Evolutionary conservation across 345 rosid species (phyloP), one percentile per base, ranked within the genome.

Genomic region (Acer saccharum): DNA sequence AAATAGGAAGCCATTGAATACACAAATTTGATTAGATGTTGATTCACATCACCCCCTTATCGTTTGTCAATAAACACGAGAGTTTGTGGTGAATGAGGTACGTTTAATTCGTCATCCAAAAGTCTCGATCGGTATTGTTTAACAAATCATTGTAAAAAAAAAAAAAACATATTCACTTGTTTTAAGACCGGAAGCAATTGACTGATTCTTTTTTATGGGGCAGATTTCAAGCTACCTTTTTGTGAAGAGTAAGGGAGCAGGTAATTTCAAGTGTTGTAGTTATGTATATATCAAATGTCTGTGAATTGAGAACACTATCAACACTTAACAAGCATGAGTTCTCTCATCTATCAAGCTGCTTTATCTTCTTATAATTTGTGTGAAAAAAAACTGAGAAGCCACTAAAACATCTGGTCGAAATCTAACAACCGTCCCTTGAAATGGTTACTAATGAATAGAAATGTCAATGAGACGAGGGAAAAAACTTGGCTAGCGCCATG

Each of bases 221-320:
- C 81, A 80, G 79, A 74, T 65, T 46, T 35, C 11, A 13, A n/a
- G 61, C 44, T 18, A 68, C 10, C 78, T 14, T 44, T 55, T 3
- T n/a, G 60, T 3, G 48, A 43, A 63, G 73, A 78, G 75, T 54
- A 29, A 57, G 23, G 78, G 50, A 43, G 70, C 75, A 23, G 76
- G 73, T 73, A 75, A 71, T 65, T 78, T 50, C 48, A 50, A 73
- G 75, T 44, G 20, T 27, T 23, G 44, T 20, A 35, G 54, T 41
- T 23, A 69, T 77, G 72, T 73, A 73, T 48, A 79, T 71, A 72
- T 61, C 57, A 60, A 66, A 39, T 43, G 7, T 13, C 54, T 41
- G 20, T 9, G 21, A 72, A 72, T 43, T 60, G 39, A 4, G 18
- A 20, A 20, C 41, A 60, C 55, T 50, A 13, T 50, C 14, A 50